phyloP scores from a whole-genome alignment of 2,329 filamentous ascomycete genomes.

The Trichophyton verrucosum region DNA sequence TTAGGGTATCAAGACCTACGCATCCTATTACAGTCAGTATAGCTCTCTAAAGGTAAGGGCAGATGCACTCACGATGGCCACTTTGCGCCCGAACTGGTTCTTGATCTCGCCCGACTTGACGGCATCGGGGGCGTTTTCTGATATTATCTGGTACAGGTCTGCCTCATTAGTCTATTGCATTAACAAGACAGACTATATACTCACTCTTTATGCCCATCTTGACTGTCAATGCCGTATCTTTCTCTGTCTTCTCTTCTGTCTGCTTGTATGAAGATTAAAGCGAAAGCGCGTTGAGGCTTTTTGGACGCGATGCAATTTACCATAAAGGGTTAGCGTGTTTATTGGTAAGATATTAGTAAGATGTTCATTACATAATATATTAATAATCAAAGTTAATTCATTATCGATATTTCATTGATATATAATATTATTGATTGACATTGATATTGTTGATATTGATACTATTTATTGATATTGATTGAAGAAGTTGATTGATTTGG shows the following conservation, averaged over 20 bases:
- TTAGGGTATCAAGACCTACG: constrained; percentile 24
- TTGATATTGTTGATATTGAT: too few relatives aligned
- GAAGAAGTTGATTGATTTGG: not conserved
- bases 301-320: too few relatives aligned
- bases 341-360: too few relatives aligned
- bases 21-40: constrained; percentile 28
- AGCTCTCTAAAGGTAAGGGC: not conserved
- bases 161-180: not conserved
- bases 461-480: too few relatives aligned
- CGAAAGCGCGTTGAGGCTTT: too few relatives aligned
- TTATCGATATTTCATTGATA: too few relatives aligned
- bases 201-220: constrained; percentile 4
- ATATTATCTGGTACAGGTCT: constrained; percentile 68
- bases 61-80: constrained; percentile 65
- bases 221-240: not conserved
- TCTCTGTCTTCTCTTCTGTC: too few relatives aligned
- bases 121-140: constrained; percentile 86
- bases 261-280: too few relatives aligned
- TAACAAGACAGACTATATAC: not conserved
- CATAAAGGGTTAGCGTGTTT: too few relatives aligned
- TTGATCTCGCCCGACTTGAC: constrained; percentile 98
- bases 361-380: too few relatives aligned
- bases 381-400: too few relatives aligned
- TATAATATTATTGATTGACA: too few relatives aligned
- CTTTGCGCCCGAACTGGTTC: constrained; percentile 95